Evolutionary conservation across 2,329 filamentous ascomycete species (phyloP).

Genomic region (Claviceps maximensis): DNA sequence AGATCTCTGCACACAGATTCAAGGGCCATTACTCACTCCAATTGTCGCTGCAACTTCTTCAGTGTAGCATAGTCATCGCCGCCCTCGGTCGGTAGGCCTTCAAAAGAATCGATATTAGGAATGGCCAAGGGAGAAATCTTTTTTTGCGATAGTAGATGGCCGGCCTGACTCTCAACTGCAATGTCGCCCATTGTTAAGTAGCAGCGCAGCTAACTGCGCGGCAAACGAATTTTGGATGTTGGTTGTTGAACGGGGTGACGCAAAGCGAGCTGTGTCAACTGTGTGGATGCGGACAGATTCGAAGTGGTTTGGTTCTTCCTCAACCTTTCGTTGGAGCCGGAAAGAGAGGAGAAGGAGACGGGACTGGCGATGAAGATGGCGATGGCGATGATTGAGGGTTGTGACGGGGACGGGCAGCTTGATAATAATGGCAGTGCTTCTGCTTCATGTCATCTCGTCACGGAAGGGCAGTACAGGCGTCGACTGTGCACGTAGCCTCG

Average conservation of each 20-base stretch:
- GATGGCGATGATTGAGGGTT: neutral
- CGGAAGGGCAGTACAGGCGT: constrained; percentile 1
- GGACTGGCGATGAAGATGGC: too few species aligned
- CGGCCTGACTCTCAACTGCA: constrained; percentile 68
- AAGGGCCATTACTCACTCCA: constrained; percentile 52
- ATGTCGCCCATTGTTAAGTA: constrained; percentile 66
- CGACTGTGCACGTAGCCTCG: constrained; percentile 3
- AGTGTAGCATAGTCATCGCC: constrained; percentile 89
- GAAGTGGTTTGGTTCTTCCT: neutral
- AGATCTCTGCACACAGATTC: neutral
- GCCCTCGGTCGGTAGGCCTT: constrained; percentile 67
- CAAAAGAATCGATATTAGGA: constrained; percentile 79
- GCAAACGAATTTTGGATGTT: neutral
- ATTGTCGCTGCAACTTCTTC: constrained; percentile 91
- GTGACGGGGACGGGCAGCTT: neutral
- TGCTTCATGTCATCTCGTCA: neutral
- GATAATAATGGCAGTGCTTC: neutral
- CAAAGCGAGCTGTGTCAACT: neutral
- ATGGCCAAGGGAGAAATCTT: constrained; percentile 69
- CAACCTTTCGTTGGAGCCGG: neutral
- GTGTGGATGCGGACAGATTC: neutral
- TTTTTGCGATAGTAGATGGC: constrained; percentile 63
- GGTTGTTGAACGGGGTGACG: neutral
- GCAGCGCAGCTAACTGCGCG: constrained; percentile 2
- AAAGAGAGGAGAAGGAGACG: too few species aligned